Percentiles rank a stretch among this genome's conserved stretches.
These are phyloP conservation scores for Salix koriyanagi DNA, from an alignment of 345 rosid species.

Conservation along the genomic window DNA sequence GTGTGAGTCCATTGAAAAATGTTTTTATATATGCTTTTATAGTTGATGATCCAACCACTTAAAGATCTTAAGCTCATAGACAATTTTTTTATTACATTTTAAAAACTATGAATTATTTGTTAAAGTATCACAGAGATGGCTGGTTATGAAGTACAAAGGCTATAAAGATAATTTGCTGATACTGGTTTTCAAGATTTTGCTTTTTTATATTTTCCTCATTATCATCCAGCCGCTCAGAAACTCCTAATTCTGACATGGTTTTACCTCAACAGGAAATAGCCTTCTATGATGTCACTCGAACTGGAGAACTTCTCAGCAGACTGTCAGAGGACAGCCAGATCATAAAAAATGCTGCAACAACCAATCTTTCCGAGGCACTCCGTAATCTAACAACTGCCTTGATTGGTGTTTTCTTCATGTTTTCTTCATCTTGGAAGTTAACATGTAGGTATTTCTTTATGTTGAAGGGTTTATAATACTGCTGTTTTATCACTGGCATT, in stretches of 20 bases:
- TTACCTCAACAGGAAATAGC: conserved; percentile 44
- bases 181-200: not conserved
- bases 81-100: too few relatives aligned
- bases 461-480: not conserved
- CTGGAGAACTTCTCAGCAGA: conserved; percentile 49
- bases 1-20: too few relatives aligned
- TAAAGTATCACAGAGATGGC: not conserved
- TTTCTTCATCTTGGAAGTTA: conserved; percentile 46
- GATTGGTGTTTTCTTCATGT: conserved; percentile 45
- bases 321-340: conserved; percentile 52
- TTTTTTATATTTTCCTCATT: not conserved
- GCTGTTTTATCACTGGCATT: conserved; percentile 2
- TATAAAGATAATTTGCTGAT: not conserved
- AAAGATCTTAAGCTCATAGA: too few relatives aligned
- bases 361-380: conserved; percentile 49
- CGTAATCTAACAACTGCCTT: conserved; percentile 38
- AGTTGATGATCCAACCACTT: too few relatives aligned
- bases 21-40: too few relatives aligned
- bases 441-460: conserved; percentile 29
- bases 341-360: conserved; percentile 52
- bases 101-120: not conserved
- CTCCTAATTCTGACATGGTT: not conserved
- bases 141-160: not conserved
- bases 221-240: not conserved
- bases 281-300: conserved; percentile 47